Evolutionary conservation across 208 protist genomes (phyloP).

Genomic region (Trypanosoma lewisi): DNA sequence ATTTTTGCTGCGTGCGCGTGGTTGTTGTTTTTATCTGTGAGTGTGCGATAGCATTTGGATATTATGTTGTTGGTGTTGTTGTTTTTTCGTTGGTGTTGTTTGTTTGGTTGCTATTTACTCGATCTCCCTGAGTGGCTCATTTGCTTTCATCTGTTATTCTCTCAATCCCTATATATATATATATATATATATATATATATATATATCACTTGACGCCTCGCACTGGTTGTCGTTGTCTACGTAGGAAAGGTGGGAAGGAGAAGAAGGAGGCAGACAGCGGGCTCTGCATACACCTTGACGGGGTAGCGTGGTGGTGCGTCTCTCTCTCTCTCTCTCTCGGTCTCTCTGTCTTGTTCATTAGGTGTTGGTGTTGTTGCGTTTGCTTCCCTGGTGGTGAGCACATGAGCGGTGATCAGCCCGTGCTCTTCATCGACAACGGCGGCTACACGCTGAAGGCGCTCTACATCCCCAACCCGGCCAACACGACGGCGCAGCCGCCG

Average conservation of each 20-base stretch:
- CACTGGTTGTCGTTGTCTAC: too few relatives aligned
- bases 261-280: not conserved
- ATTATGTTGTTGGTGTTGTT: not conserved
- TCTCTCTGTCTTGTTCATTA: too few relatives aligned
- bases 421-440: constrained; percentile 81
- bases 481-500: constrained; percentile 2
- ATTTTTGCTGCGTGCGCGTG: too few relatives aligned
- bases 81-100: not conserved
- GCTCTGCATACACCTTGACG: too few relatives aligned
- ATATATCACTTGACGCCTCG: too few relatives aligned
- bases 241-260: not conserved
- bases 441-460: constrained; percentile 75
- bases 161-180: too few relatives aligned
- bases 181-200: too few relatives aligned
- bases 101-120: not conserved
- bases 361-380: too few relatives aligned
- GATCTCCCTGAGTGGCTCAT: too few relatives aligned
- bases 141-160: too few relatives aligned
- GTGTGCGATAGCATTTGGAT: not conserved
- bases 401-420: constrained; percentile 21
- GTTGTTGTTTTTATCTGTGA: not conserved
- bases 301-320: too few relatives aligned
- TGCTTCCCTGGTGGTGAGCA: not conserved
- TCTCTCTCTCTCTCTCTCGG: too few relatives aligned
- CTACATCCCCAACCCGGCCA: constrained; percentile 34